Evolutionary conservation across 2,329 filamentous ascomycete species (phyloP).

Genomic region (Zymoseptoria brevis): DNA sequence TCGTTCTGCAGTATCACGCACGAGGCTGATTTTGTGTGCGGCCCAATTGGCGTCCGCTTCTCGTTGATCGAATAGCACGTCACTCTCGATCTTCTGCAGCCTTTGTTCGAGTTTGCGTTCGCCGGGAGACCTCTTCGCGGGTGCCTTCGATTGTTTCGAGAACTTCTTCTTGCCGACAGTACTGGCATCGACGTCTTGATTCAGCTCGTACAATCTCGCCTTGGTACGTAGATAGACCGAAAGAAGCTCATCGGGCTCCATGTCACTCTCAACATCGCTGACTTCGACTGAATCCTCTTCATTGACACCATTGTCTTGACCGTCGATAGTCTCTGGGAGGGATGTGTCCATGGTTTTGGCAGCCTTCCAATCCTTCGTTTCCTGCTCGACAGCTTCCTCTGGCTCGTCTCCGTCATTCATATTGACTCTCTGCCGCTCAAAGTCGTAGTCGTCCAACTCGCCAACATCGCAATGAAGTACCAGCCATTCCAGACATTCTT

Average conservation of each 20-base stretch:
- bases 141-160: constrained; percentile 17
- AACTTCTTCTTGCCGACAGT: constrained; percentile 38
- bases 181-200: constrained; percentile 44
- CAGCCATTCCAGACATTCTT: constrained; percentile 84
- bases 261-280: constrained; percentile 44
- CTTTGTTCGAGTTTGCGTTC: constrained; percentile 63
- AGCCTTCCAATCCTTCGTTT: background rate
- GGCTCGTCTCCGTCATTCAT: constrained; percentile 1
- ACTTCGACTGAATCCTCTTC: constrained; percentile 31
- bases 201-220: constrained; percentile 41
- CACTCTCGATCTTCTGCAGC: constrained; percentile 65
- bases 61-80: constrained; percentile 43
- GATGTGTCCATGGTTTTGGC: constrained; percentile 7
- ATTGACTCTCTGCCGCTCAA: constrained; percentile 18
- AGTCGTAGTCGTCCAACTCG: constrained; percentile 29
- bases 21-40: constrained; percentile 35
- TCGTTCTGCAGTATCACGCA: constrained; percentile 32
- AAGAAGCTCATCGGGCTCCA: constrained; percentile 47
- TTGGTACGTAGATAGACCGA: constrained; percentile 72
- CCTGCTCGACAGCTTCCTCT: constrained; percentile 5
- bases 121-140: constrained; percentile 43
- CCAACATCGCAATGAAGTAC: constrained; percentile 58
- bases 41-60: constrained; percentile 42
- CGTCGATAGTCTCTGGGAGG: constrained; percentile 1
- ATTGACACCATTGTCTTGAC: background rate